Evolutionary conservation across 106 monocot genomes (phyloP), one percentile per base, ranked within the genome.

Genomic region (Dendrobium chrysotoxum): DNA sequence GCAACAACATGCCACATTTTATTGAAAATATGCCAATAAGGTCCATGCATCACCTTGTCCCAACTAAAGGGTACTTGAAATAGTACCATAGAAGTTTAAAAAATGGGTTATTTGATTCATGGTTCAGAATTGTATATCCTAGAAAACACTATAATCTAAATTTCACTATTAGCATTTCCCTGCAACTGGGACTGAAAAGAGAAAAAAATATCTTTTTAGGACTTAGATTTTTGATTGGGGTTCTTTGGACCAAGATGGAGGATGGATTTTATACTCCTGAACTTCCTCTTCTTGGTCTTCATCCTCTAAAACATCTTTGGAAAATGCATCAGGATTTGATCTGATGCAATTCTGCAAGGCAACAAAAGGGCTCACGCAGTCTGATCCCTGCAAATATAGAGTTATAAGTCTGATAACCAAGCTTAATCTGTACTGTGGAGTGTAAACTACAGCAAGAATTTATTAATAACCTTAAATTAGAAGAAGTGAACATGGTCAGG

Each of bases 331-430:
- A 73, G 98, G 97, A 71, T 95, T 78, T 58, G 75, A 84, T 86
- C 89, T 91, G 84, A 98, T 95, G 95, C 98, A 98, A 44, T 91
- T 83, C 77, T 95, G 95, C 84, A 98, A 82, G n/a, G 92, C 92
- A 3, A 92, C 79, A 72, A 98, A 98, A 38, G 95, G 94, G 58
- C 80, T 88, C 53, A 95, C 91, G 81, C 98, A 98, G 71, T 98
- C 95, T 45, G 98, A 95, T 80, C 94, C 98, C 98, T 98, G 87
- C 76, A 16, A 80, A 50, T 44, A 7, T 9, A 44, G 9, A 3
- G 15, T 50, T 50, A 50, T 3, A 16, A 13, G 3, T 50, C 3
- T 50, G 2, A 50, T 12, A 50, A 50, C 13, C 11, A 15, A 15
- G 50, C 50, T 50, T 50, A 16, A 50, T 50, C 50, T 13, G 50